Evolutionary conservation across 805 yeast species (phyloP), one percentile per base, ranked within the genome.

Genomic region (Kodamaea kaohsiungensis): DNA sequence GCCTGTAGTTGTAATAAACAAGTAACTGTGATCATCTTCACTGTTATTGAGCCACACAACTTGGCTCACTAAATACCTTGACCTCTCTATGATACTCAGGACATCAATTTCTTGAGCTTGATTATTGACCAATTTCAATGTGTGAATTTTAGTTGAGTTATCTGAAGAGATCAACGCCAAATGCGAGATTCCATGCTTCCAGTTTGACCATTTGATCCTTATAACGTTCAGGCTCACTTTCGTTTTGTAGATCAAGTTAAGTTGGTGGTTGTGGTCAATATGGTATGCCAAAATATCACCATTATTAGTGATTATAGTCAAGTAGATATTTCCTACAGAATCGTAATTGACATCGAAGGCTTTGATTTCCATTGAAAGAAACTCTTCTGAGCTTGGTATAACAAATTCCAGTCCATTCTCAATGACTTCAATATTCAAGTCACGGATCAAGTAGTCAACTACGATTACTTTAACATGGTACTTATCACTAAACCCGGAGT

Each of bases 401-500:
- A 69, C 57, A 22, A 65, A 67, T 1, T 64, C 61, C 9, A 57
- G 61, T 2, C 56, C 59, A 1, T 60, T 53, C 6, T 57, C 47
- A 4, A 52, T 59, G n/a, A 55, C 54, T 5, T 57, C 52, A 17
- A 70, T 52, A 13, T 56, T 54, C 47, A 68, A 58, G 27, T 68
- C 69, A 19, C 55, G 51, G 10, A 65, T 49, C 18, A 73, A 56
- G 2, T 61, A 51, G 10, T 68, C 65, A 47, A 73, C 71, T 27
- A 73, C 59, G 19, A 66, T 65, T 35, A 62, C 54, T 43, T 59
- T 61, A 2, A 70, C 65, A 12, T 50, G 33, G 48, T 68, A 74
- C 40, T 64, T 63, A 38, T 61, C 65, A 3, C 60, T 49, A 27
- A 60, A 64, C 12, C 59, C 53, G n/a, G 65, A 59, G 7, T 64